Base-by-base conservation (phyloP, 805 yeast genomes). In the Starmerella geochares region DNA sequence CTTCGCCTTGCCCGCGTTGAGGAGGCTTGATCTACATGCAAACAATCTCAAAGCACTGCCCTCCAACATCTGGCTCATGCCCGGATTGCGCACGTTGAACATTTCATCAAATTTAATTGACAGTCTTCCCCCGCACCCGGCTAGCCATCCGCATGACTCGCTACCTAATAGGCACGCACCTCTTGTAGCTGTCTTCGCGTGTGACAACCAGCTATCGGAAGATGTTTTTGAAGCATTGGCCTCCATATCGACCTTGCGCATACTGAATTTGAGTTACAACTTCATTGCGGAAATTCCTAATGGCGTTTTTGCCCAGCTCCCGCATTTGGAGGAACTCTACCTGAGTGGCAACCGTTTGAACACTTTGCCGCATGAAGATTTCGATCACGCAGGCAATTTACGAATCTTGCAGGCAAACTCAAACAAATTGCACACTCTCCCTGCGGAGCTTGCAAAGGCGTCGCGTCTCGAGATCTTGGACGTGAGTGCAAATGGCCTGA, bases 401-500 rank as follows among this genome's bases (percentile, higher is more conserved):
- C 72, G 75, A 48, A 72, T 79, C 0, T 66, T 92, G 29, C 80
- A 75, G 65, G 63, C 87, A 56, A 92, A 90, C 63, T 85, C 86
- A 58, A 92, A 92, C 64, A 83, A 83, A 61, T 74, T 92, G 55
- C 83, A 83, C 42, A 77, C 95, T 0, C 67, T 92, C 39, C 97
- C 98, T 0, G 82, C 95, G 0, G 98, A 90, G 62, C 66, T 92
- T 43, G 79, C 90, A 8, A 80, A 80, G 51, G 72, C 87, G 41
- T 62, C 67, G 1, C 73, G 76, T 23, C 68, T 92, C 60, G 76
- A 75, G 28, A 81, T 80, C 9, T 72, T 92, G 32, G 99, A 92
- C 67, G 92, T 86, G 16, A 95, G 96, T 3, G 84, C 94, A 2
- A 92, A 92, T 64, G 81, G 80, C 53, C 71, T 92, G 66, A 84